phyloP scores from a whole-genome alignment of 176 grass and related monocot species.

The Carex cristatella region DNA sequence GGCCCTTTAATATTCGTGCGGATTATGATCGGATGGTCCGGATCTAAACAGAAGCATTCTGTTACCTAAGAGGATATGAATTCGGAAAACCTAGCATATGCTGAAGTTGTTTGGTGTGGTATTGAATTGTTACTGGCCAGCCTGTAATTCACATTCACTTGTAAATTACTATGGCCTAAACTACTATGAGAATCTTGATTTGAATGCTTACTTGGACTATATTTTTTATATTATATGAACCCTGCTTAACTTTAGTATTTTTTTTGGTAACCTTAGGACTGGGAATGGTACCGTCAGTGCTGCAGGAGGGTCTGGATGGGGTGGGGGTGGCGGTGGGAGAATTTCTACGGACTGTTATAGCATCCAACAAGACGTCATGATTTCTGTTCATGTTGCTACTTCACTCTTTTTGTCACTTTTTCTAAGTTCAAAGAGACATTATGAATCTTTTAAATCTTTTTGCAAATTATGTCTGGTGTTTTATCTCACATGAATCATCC shows the following conservation, averaged over 20 bases:
- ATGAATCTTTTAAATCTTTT: neutral
- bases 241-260: slow-evolving; percentile 16
- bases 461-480: neutral
- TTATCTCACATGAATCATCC: neutral
- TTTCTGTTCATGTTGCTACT: slow-evolving; percentile 82
- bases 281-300: slow-evolving; percentile 98
- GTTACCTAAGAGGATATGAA: neutral
- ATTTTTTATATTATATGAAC: slow-evolving; percentile 17
- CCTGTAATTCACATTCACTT: neutral
- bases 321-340: slow-evolving; percentile 86
- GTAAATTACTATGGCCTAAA: neutral
- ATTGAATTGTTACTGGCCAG: neutral
- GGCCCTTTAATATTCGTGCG: too few species aligned
- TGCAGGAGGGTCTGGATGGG: slow-evolving; percentile 85
- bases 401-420: slow-evolving; percentile 19
- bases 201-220: neutral
- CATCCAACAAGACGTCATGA: slow-evolving; percentile 83
- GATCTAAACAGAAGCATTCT: too few species aligned
- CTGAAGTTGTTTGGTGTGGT: neutral
- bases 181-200: neutral
- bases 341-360: slow-evolving; percentile 88
- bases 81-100: neutral
- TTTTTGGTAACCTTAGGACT: slow-evolving; percentile 37
- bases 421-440: neutral
- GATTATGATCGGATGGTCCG: too few species aligned